A percentile compares a stretch with the other conserved stretches of the same genome.
Evolutionary conservation across 345 rosid species (phyloP).

Genomic region (Aurinia saxatilis): DNA sequence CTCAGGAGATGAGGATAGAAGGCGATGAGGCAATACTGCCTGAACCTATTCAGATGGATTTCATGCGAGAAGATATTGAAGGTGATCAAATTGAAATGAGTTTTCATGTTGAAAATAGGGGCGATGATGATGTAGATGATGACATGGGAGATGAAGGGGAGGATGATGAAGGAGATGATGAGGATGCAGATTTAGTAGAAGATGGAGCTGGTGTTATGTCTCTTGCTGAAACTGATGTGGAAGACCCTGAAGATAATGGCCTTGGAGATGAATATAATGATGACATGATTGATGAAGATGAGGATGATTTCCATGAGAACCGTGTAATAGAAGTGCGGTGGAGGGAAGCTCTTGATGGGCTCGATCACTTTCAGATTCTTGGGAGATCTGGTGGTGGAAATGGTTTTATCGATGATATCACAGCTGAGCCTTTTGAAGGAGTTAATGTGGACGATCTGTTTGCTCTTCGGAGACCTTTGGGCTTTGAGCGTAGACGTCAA

Average conservation of each 20-base stretch:
- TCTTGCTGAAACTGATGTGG: slow-evolving; percentile 87
- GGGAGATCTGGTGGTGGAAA: slow-evolving; percentile 74
- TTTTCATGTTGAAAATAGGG: slow-evolving; percentile 71
- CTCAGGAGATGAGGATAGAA: slow-evolving; percentile 73
- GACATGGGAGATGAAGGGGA: slow-evolving; percentile 98
- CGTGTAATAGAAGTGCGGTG: slow-evolving; percentile 89
- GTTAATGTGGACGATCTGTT: slow-evolving; percentile 92
- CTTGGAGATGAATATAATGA: slow-evolving; percentile 87
- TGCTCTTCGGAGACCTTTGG: slow-evolving; percentile 82
- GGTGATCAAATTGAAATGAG: slow-evolving; percentile 85
- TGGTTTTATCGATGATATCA: slow-evolving; percentile 79
- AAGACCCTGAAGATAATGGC: slow-evolving; percentile 89
- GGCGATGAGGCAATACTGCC: slow-evolving; percentile 44
- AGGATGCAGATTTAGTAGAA: slow-evolving; percentile 87
- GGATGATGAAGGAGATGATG: slow-evolving; percentile 88
- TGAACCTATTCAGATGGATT: slow-evolving; percentile 71
- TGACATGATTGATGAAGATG: slow-evolving; percentile 96
- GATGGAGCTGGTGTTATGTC: slow-evolving; percentile 97
- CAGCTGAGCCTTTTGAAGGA: slow-evolving; percentile 95
- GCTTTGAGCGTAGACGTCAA: slow-evolving; percentile 81
- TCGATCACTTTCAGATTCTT: slow-evolving; percentile 87
- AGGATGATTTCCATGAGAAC: slow-evolving; percentile 86
- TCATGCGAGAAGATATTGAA: slow-evolving; percentile 76
- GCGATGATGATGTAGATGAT: slow-evolving; percentile 86
- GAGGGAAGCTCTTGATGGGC: slow-evolving; percentile 95